Conservation (phyloP, 2,329 filamentous ascomycete species). For the Davidsoniella neocaledoniae region DNA sequence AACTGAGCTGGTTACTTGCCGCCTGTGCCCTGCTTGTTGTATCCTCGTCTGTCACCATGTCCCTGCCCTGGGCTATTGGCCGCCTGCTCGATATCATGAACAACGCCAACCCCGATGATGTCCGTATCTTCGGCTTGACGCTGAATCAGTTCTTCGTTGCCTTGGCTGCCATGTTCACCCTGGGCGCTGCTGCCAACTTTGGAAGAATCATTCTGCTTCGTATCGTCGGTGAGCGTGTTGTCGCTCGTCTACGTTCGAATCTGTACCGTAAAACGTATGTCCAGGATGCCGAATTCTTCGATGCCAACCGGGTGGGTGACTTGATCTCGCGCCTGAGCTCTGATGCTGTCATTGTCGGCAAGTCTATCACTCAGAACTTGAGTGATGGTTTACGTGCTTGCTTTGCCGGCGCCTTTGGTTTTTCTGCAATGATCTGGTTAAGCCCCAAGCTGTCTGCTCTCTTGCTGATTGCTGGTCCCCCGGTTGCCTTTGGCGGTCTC, state of each 20-base stretch:
- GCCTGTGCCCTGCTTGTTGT: constrained; percentile 77
- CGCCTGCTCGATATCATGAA: constrained; percentile 77
- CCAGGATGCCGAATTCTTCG: constrained; percentile 98
- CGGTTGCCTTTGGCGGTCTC: constrained; percentile 77
- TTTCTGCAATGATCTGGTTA: constrained; percentile 89
- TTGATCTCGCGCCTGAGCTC: constrained; percentile 89
- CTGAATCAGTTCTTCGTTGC: constrained; percentile 77
- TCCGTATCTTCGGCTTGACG: constrained; percentile 69
- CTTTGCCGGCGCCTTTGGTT: constrained; percentile 78
- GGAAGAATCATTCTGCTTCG: constrained; percentile 82
- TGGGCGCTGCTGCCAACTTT: constrained; percentile 85
- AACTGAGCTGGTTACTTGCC: constrained; percentile 56
- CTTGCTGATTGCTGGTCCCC: constrained; percentile 72
- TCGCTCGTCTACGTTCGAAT: constrained; percentile 72
- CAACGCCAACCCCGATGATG: constrained; percentile 46
- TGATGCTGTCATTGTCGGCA: constrained; percentile 94
- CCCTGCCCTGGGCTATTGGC: constrained; percentile 89
- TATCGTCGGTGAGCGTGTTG: constrained; percentile 88
- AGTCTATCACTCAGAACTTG: constrained; percentile 94
- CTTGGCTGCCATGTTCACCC: constrained; percentile 56
- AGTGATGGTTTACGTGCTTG: constrained; percentile 86
- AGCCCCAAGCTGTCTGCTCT: constrained; percentile 81
- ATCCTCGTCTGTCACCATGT: constrained; percentile 88
- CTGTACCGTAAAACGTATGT: constrained; percentile 83
- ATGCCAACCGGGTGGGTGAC: constrained; percentile 91